Evolutionary conservation across 1,284 basidiomycete species (phyloP), one percentile per base, ranked within the genome.

Genomic region (Boletus hoseneyae): DNA sequence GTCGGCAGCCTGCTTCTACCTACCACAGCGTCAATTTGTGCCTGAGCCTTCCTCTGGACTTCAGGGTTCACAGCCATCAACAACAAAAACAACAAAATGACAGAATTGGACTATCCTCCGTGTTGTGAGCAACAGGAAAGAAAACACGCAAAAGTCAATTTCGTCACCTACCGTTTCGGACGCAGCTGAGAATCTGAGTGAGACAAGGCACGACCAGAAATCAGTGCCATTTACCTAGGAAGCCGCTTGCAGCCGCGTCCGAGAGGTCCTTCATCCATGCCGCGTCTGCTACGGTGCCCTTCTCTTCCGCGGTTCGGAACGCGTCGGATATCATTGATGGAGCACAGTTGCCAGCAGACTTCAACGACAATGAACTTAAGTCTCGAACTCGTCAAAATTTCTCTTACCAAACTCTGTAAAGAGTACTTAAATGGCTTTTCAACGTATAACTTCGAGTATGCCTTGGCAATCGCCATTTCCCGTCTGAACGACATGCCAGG

Each of bases 31-130:
- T 73, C 69, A 12, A 73, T 52, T 47, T 73, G 64, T 1, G 47
- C 52, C 34, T 69, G 67, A 0, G 63, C 58, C 46, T 59, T 63
- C 18, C 47, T 47, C 36, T 69, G 65, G 0, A 62, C 60, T 11
- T 61, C 48, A 1, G 72, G 72, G 35, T 59, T 51, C 6, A 59
- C 33, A 6, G 63, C 51, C 64, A 73, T 70, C 25, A 63, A 60
- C 21, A 73, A 52, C 18, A 72, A 50, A 33, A 73, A 70, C 11
- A 61, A 51, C 21, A 18, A 41, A n/a, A 65, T 37, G 36, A 55
- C 35, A 25, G 63, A 49, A 10, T 44, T 52, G 4, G 63, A 62
- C 63, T 65, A 19, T 44, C 3, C 32, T 30, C 42, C 16, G 16
- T 1, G 12, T 19, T 32, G 32, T 47, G 18, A 50, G 37, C 25